Evolutionary conservation across 2,329 filamentous ascomycete genomes (phyloP), one percentile per base, ranked within the genome.

Genomic region (Nectriaceae sp.): DNA sequence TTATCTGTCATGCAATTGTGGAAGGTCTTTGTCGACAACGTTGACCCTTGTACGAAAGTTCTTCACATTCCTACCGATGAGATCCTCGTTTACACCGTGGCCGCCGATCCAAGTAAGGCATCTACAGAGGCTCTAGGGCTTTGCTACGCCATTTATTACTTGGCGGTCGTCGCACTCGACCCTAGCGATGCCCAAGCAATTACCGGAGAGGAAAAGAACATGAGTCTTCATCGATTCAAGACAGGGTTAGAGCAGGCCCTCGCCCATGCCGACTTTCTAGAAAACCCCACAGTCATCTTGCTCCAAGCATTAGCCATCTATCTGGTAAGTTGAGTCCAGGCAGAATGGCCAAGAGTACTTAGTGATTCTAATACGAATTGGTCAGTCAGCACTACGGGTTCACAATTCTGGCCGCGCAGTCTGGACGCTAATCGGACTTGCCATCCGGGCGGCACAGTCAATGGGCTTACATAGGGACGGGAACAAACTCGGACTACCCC

Each of bases 391-490:
- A 1, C 51, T 70, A 5, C 62, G 69, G 2, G 57, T 61, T 11
- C 60, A 69, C 44, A 70, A 69, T 21, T 62, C 59, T 0, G 65
- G 69, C 11, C 61, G 65, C 11, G 64, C 67, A 3, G 56, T 68
- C 3, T 75, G 72, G 68, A 68, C 68, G 1, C 50, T 77, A 10
- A 73, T 69, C 21, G 75, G 75, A 0, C 62, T 76, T 3, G 72
- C 71, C 2, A 66, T 79, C 22, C 69, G 76, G 8, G 68, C 76
- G 16, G 76, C 74, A 2, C 70, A 78, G 50, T 70, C 70, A 2
- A 73, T 83, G 21, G 81, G 81, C 0, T 67, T 84, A 2, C 80
- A 84, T 51, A 71, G 77, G 11, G 79, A 83, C 41, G 70, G 71
- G 10, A 64, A 61, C 2, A 63, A 68, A 18, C 66, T 82, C 2